These are phyloP conservation scores for Periconia macrospinosa DNA, from an alignment of 2,329 filamentous ascomycete species.

Conservation along the genomic window DNA sequence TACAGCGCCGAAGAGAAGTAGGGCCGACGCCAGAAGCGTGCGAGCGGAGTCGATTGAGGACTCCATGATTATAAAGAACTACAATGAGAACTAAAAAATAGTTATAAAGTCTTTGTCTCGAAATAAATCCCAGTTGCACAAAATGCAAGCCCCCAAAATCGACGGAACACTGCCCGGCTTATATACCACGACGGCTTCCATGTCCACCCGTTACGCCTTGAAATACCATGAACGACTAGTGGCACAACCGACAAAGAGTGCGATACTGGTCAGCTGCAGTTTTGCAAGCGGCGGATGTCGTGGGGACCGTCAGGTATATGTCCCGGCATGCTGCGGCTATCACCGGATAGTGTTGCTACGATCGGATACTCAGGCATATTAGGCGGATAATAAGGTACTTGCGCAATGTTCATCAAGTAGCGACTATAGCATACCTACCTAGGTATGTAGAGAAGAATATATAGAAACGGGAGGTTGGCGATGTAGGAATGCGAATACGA, in stretches of 20 bases:
- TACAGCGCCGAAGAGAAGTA: conserved; percentile 26
- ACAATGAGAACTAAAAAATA: not conserved
- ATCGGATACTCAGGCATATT: conserved; percentile 20
- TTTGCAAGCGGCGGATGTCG: conserved; percentile 6
- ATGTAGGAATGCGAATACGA: not conserved
- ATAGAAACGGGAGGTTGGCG: not conserved
- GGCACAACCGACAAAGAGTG: conserved; percentile 1
- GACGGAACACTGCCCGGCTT: not conserved
- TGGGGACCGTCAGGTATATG: conserved; percentile 19
- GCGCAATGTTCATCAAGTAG: not conserved
- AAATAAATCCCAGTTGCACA: no score
- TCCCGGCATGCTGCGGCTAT: conserved; percentile 24
- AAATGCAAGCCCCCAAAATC: no score
- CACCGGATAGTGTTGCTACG: conserved; percentile 18
- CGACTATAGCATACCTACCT: no score
- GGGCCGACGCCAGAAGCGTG: conserved; percentile 25
- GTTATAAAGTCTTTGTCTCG: not conserved
- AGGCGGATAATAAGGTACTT: conserved; percentile 19
- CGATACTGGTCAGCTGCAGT: conserved; percentile 12
- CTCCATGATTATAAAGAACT: conserved; percentile 18
- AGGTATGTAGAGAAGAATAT: no score
- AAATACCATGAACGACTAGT: conserved; percentile 18
- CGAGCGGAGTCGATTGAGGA: conserved; percentile 11
- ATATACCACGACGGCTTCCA: conserved; percentile 22
- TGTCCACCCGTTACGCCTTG: conserved; percentile 31